Evolutionary conservation across 371 early-diverging fungal species (phyloP).

Genomic region (Nematocida major): DNA sequence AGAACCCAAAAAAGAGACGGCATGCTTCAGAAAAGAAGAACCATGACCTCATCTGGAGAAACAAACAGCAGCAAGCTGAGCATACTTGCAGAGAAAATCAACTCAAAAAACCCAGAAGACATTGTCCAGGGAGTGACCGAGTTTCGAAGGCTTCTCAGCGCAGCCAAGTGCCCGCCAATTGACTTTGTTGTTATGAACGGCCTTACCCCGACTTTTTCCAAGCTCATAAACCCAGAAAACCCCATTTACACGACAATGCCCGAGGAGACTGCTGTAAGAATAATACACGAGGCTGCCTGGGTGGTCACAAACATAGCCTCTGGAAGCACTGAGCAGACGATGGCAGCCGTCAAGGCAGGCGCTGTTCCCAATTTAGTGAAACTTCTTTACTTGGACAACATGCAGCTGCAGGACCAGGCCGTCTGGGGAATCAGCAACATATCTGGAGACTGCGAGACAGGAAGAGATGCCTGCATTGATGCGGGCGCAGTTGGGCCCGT

Average conservation of each 20-base stretch:
- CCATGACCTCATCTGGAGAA: background rate
- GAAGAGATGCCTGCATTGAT: constrained; percentile 82
- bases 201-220: constrained; percentile 85
- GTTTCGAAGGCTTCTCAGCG: constrained; percentile 88
- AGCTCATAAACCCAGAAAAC: constrained; percentile 75
- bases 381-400: constrained; percentile 73
- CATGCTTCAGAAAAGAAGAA: constrained; percentile 62
- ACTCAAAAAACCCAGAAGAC: constrained; percentile 45
- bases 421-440: constrained; percentile 99
- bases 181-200: constrained; percentile 83
- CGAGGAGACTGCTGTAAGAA: constrained; percentile 39
- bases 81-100: constrained; percentile 53
- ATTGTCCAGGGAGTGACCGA: constrained; percentile 73
- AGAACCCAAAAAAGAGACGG: constrained; percentile 61
- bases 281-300: constrained; percentile 96
- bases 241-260: constrained; percentile 62
- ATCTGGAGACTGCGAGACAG: constrained; percentile 89
- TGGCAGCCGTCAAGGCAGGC: constrained; percentile 79
- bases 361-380: constrained; percentile 85
- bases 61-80: constrained; percentile 19
- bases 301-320: constrained; percentile 99
- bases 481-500: constrained; percentile 75
- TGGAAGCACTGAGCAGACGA: constrained; percentile 86
- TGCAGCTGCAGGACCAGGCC: constrained; percentile 93
- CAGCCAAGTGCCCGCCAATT: constrained; percentile 93